Conservation (phyloP, 176 grass and related monocot genomes). For the Elaeis guineensis region DNA sequence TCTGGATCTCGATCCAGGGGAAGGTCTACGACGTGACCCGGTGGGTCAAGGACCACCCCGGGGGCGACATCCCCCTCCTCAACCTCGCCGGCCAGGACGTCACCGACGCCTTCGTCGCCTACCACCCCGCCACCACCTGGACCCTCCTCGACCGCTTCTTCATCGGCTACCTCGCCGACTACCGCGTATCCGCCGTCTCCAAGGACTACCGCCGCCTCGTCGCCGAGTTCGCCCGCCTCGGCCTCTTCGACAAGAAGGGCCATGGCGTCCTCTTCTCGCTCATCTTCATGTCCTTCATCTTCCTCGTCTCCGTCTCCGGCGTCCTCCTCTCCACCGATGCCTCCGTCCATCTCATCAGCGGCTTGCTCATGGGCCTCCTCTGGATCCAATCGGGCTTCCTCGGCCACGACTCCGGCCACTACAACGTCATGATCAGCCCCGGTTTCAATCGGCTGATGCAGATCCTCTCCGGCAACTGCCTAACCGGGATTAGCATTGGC, state of each 20-base stretch:
- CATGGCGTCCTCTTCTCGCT: background rate
- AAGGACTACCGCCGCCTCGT: slow-evolving; percentile 34
- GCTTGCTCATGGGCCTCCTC: slow-evolving; percentile 11
- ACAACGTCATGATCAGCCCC: background rate
- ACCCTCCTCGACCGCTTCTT: slow-evolving; percentile 18
- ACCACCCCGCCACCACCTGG: slow-evolving; percentile 28
- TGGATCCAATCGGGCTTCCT: slow-evolving; percentile 32
- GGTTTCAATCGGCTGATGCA: background rate
- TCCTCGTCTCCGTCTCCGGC: slow-evolving; percentile 14
- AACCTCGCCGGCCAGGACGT: slow-evolving; percentile 33
- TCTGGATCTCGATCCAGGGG: slow-evolving; percentile 52
- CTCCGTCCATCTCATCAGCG: slow-evolving; percentile 4
- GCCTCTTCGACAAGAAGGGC: slow-evolving; percentile 35
- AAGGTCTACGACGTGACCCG: slow-evolving; percentile 34
- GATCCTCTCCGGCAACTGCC: slow-evolving; percentile 9
- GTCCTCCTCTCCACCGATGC: slow-evolving; percentile 1
- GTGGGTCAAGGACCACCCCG: slow-evolving; percentile 23
- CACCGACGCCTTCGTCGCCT: slow-evolving; percentile 40
- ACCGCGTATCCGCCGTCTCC: slow-evolving; percentile 22
- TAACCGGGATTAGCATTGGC: slow-evolving; percentile 10
- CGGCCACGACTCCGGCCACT: slow-evolving; percentile 18
- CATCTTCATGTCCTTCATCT: slow-evolving; percentile 2
- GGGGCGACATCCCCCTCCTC: slow-evolving; percentile 26
- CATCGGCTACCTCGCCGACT: slow-evolving; percentile 23
- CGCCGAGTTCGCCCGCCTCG: slow-evolving; percentile 15